Base-by-base conservation (phyloP, 1,284 basidiomycete genomes). In the Naganishia liquefaciens region DNA sequence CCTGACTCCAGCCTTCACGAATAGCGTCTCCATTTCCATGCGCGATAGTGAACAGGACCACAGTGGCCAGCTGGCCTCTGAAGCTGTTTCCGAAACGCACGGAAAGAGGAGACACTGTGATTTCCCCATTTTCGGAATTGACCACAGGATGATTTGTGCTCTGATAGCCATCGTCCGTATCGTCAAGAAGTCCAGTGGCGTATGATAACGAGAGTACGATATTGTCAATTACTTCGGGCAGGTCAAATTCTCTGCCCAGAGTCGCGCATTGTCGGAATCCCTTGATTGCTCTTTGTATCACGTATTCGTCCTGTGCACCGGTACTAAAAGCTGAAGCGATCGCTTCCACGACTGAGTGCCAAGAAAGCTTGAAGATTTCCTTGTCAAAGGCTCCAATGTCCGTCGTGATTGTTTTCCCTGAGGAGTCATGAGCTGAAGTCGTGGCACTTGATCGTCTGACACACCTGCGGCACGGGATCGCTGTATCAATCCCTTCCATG, bases 191-290 rank as follows among this genome's bases (percentile, higher is more conserved):
- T 65, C 87, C 87, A 1, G 92, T 94, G 0, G 91, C 91, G 68
- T 90, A 88, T 0, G 93, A 92, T 19, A 99, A 84, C 0, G 93
- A 93, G 51, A 90, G 84, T 10, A 99, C 93, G 61, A 97, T 91
- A 69, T 89, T 95, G 80, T 99, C 96, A 75, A 99, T 96, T 5
- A 98, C 93, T 73, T 98, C 93, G 0, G 91, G 91, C 58, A 98
- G 83, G 53, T 86, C 83, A 79, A 95, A 97, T 69, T 87, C 87
- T 28, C 90, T 87, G 0, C 96, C 96, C 9, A 99, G 83, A 0
- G 91, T 93, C 1, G 95, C 96, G 72, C 93, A 96, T 81, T 99
- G 93, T 64, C 92, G 84, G 81, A 98, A 97, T 15, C 93, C 96
- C 30, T 92, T 87, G 70, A 99, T 95, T 19, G 93, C 88, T 37